Conservation (phyloP, 352 stramenopile genomes). For the Thraustochytrium sp. region DNA sequence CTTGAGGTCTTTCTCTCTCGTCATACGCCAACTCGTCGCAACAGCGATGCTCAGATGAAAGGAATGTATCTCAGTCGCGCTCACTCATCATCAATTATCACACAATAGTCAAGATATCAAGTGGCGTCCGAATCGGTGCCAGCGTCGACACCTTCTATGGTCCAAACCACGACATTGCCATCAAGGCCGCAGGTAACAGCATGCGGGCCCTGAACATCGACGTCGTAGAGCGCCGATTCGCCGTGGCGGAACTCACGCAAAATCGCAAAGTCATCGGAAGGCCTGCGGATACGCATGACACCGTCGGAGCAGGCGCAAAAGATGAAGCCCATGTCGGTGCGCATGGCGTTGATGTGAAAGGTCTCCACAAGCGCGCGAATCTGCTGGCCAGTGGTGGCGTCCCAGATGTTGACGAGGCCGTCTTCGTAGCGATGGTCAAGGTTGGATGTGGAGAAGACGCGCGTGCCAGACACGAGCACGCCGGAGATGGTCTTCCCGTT, state of each 20-base stretch:
- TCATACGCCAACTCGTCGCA: too few relatives aligned
- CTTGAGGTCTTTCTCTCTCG: too few relatives aligned
- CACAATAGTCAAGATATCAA: too few relatives aligned
- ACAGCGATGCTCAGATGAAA: too few relatives aligned
- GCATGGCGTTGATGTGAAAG: conserved; percentile 35
- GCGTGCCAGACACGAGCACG: conserved; percentile 24
- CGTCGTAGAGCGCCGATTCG: conserved; percentile 3
- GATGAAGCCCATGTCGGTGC: conserved; percentile 40
- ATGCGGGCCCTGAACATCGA: conserved; percentile 30
- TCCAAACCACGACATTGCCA: conserved; percentile 14
- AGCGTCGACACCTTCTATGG: not conserved
- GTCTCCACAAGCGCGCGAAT: not conserved
- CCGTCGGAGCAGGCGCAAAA: conserved; percentile 37
- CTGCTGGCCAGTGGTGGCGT: not conserved
- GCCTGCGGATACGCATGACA: not conserved
- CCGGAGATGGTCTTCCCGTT: conserved; percentile 37
- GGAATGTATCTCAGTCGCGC: too few relatives aligned
- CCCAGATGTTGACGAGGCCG: conserved; percentile 20
- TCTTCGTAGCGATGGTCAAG: conserved; percentile 3
- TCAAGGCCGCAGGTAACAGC: conserved; percentile 36
- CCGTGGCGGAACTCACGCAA: conserved; percentile 7
- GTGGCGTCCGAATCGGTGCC: too few relatives aligned
- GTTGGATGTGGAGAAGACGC: conserved; percentile 26
- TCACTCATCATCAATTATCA: too few relatives aligned
- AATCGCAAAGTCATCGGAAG: not conserved